Evolutionary conservation across 139 green algal species (phyloP).

Genomic region (Chlamydomonas eustigma): DNA sequence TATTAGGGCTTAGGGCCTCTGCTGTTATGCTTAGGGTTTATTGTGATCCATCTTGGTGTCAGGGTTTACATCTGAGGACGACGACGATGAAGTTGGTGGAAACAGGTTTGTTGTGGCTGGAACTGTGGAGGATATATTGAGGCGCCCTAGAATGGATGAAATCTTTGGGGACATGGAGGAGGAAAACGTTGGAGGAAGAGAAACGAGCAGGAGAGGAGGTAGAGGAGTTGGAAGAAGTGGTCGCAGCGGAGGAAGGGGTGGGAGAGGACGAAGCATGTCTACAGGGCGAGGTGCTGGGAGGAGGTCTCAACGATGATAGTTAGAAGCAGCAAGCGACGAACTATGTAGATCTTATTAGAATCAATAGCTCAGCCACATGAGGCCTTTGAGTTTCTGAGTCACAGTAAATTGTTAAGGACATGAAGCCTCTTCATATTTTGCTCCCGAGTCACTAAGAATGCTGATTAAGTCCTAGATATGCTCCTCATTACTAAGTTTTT

Average conservation of each 20-base stretch:
- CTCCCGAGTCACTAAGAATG: no score
- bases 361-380: no score
- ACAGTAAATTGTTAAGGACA: no score
- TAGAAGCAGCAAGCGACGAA: not conserved
- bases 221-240: not conserved
- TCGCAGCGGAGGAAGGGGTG: not conserved
- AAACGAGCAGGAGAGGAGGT: not conserved
- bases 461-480: no score
- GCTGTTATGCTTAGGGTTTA: no score
- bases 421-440: no score
- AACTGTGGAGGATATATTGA: constrained; percentile 34
- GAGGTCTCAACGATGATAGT: not conserved
- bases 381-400: no score
- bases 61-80: no score
- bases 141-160: constrained; percentile 11
- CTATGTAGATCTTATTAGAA: no score
- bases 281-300: not conserved
- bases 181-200: constrained; percentile 6
- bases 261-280: not conserved
- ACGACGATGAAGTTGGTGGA: constrained; percentile 1
- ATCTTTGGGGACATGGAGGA: not conserved
- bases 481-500: no score
- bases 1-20: no score
- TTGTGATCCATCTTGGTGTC: no score
- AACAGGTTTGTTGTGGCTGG: constrained; percentile 11